Base-by-base conservation (phyloP, 106 monocot genomes). In the Xerophyta viscosa region DNA sequence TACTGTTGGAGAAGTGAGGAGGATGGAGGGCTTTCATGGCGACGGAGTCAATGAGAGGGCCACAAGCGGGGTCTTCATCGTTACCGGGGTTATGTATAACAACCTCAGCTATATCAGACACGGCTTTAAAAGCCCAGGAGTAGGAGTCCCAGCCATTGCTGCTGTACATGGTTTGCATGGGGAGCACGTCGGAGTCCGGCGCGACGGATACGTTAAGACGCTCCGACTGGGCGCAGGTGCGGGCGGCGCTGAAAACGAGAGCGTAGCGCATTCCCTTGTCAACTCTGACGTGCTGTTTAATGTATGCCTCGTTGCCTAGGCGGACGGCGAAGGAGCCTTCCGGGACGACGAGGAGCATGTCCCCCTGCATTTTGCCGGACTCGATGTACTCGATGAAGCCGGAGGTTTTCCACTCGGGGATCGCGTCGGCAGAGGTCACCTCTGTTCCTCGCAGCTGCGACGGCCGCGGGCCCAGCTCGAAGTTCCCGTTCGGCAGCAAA, bases 161-260 rank as follows among this genome's bases (percentile, higher is more conserved):
- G 58, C 72, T 73, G 45, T 70, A 83, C 70, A 74, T 78, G 24
- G 83, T 83, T 52, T 83, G 83, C 58, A 83, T 70, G 21, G 83
- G 62, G 33, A 83, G 37, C 10, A 74, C 23, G 28, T 61, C 66
- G 22, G 54, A 70, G 52, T 70, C 52, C 2, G 70, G 62, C 9
- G 70, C 41, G 47, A 69, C 77, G 10, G 83, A 74, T 14, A 83
- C 46, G 31, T 78, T 83, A 37, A 83, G 73, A 50, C 48, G 46
- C 73, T 78, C 83, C 31, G 53, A 47, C 49, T 83, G 83, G 15
- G 77, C 83, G 49, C 83, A 83, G 14, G 83, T 83, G 17, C 83
- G 83, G 4, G 70, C 83, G 3, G 69, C 83, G 63, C 63, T 63
- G 42, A 74, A 74, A 11, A 61, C 68, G 29, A 74, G 29, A 15